These are phyloP conservation scores for Botrytis medusae DNA, from an alignment of 2,329 filamentous ascomycete genomes.

Conservation along the genomic window DNA sequence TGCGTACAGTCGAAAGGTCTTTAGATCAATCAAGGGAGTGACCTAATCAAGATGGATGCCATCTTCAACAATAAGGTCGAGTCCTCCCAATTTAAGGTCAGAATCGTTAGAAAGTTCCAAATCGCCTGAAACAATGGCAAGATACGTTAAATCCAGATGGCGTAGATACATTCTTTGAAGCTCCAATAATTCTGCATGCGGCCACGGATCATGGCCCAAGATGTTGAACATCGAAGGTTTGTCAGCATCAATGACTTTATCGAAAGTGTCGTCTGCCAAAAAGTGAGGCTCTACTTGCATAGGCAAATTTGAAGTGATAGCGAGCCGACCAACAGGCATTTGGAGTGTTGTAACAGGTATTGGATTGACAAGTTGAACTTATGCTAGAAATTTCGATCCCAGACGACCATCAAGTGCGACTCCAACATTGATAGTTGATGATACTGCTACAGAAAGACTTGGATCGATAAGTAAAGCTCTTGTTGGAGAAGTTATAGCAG, in stretches of 20 bases:
- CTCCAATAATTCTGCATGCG: background rate
- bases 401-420: background rate
- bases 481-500: background rate
- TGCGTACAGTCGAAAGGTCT: background rate
- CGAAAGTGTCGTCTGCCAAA: background rate
- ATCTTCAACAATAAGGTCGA: background rate
- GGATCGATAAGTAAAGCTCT: background rate
- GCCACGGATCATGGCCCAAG: background rate
- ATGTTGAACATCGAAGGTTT: background rate
- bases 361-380: background rate
- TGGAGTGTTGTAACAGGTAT: background rate
- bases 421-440: background rate
- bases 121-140: background rate
- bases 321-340: background rate
- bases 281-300: background rate
- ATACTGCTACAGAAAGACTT: background rate
- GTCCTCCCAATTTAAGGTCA: background rate
- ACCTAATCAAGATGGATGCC: background rate
- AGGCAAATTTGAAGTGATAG: accelerated
- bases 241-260: background rate
- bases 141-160: background rate
- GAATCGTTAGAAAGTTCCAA: background rate
- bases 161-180: background rate
- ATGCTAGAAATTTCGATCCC: background rate
- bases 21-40: background rate